Evolutionary conservation across 2,329 filamentous ascomycete species (phyloP).

Genomic region (Beauveria sp.): DNA sequence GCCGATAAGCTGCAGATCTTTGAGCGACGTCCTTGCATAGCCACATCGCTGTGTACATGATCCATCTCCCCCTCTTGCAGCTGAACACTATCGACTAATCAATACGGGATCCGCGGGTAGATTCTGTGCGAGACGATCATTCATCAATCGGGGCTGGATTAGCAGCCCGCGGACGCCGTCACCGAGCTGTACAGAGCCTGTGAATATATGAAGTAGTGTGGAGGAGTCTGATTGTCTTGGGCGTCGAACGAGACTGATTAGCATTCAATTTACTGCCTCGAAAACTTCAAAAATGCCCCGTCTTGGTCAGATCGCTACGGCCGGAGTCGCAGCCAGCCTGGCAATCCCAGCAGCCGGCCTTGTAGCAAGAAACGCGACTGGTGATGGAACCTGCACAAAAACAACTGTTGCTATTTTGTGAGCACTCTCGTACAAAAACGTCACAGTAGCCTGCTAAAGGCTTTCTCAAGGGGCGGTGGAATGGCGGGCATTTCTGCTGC

Average conservation of each 20-base stretch:
- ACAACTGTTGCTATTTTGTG: slow-evolving; percentile 26
- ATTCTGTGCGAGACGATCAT: neutral
- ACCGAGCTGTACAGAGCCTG: neutral
- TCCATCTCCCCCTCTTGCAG: neutral
- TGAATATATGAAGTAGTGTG: neutral
- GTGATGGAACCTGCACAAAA: slow-evolving; percentile 18
- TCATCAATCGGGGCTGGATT: neutral
- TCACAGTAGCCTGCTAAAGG: neutral
- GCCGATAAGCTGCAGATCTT: neutral
- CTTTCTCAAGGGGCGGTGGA: slow-evolving; percentile 8
- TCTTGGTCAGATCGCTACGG: neutral
- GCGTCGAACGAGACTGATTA: neutral
- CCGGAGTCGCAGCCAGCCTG: neutral
- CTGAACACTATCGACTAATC: neutral
- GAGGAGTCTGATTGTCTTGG: neutral
- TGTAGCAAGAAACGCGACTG: slow-evolving; percentile 1
- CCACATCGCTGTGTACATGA: neutral
- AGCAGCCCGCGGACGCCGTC: neutral
- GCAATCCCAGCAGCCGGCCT: slow-evolving; percentile 6
- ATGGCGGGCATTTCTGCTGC: slow-evolving; percentile 12
- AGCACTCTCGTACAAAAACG: neutral
- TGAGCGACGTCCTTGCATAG: neutral
- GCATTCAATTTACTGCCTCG: neutral
- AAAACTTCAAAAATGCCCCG: neutral
- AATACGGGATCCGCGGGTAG: slow-evolving; percentile 1